phyloP scores from a whole-genome alignment of 1,284 basidiomycete species.

The Uromyces viciae-fabae region DNA sequence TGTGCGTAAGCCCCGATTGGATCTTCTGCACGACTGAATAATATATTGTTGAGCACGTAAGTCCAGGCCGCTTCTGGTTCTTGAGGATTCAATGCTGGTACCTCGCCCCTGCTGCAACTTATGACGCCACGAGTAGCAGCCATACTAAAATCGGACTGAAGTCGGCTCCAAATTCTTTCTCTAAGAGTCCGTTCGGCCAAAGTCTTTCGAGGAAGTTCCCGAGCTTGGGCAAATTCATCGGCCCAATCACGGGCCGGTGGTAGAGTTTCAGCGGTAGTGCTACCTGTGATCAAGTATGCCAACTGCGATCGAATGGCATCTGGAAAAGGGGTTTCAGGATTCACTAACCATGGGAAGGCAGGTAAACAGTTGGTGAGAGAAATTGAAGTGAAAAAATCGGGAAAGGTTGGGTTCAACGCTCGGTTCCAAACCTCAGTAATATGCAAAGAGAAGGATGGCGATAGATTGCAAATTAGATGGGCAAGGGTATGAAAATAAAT shows the following conservation, averaged over 20 bases:
- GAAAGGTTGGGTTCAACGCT: constrained; percentile 42
- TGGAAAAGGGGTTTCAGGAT: constrained; percentile 54
- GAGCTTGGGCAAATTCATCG: constrained; percentile 62
- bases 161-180: constrained; percentile 61
- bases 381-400: constrained; percentile 55
- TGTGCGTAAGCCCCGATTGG: constrained; percentile 61
- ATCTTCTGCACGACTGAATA: constrained; percentile 62
- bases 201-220: constrained; percentile 59
- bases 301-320: constrained; percentile 61
- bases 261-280: constrained; percentile 58
- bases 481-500: constrained; percentile 20
- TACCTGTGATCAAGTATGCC: constrained; percentile 61
- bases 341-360: constrained; percentile 60
- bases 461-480: constrained; percentile 35
- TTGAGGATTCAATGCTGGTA: constrained; percentile 61
- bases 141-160: constrained; percentile 60
- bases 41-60: constrained; percentile 62
- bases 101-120: constrained; percentile 59
- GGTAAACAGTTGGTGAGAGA: constrained; percentile 60
- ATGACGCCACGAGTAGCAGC: constrained; percentile 60
- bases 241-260: constrained; percentile 63
- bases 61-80: constrained; percentile 61
- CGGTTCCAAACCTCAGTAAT: constrained; percentile 37
- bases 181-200: constrained; percentile 60
- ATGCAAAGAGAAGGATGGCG: constrained; percentile 26